A percentile compares a stretch with the other conserved stretches of the same genome.
These are phyloP conservation scores for Penicillium waksmanii DNA, from an alignment of 495 filamentous ascomycete genomes.

Conservation along the genomic window DNA sequence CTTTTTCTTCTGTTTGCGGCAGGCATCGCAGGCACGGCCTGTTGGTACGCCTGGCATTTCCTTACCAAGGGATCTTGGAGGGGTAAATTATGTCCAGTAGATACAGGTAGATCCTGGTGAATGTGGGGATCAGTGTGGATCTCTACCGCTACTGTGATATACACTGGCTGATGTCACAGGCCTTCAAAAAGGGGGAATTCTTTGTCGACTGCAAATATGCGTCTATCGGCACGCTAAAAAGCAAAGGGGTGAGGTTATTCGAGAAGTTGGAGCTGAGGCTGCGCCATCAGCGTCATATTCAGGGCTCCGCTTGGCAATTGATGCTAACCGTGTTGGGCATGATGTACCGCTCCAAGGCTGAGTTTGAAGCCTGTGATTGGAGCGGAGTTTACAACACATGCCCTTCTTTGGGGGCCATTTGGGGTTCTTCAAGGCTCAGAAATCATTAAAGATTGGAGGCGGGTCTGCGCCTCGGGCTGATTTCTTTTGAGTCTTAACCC, in stretches of 20 bases:
- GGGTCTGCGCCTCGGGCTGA: slow-evolving; percentile 9
- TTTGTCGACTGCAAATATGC: neutral
- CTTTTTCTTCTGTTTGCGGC: slow-evolving; percentile 59
- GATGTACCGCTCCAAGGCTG: slow-evolving; percentile 21
- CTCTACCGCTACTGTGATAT: neutral
- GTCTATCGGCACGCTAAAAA: slow-evolving; percentile 4
- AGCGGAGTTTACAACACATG: neutral
- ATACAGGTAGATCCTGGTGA: neutral
- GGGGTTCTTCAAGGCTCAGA: neutral
- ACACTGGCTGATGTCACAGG: neutral
- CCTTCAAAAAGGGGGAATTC: neutral
- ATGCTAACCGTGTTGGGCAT: slow-evolving; percentile 24
- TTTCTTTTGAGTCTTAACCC: neutral
- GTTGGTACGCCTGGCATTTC: slow-evolving; percentile 58
- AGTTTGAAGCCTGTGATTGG: slow-evolving; percentile 7
- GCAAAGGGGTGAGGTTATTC: slow-evolving; percentile 3
- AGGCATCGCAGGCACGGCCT: slow-evolving; percentile 52
- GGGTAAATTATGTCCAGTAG: slow-evolving; percentile 1
- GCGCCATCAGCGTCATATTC: slow-evolving; percentile 12
- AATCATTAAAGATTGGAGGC: neutral
- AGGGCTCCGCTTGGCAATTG: neutral
- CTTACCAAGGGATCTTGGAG: neutral
- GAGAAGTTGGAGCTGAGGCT: slow-evolving; percentile 8
- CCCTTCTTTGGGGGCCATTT: neutral
- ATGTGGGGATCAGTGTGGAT: neutral